Percentiles rank a stretch among this genome's conserved stretches.
These are phyloP conservation scores for Ochetophila trinervis DNA, from an alignment of 306 rosid species.

Conservation along the genomic window DNA sequence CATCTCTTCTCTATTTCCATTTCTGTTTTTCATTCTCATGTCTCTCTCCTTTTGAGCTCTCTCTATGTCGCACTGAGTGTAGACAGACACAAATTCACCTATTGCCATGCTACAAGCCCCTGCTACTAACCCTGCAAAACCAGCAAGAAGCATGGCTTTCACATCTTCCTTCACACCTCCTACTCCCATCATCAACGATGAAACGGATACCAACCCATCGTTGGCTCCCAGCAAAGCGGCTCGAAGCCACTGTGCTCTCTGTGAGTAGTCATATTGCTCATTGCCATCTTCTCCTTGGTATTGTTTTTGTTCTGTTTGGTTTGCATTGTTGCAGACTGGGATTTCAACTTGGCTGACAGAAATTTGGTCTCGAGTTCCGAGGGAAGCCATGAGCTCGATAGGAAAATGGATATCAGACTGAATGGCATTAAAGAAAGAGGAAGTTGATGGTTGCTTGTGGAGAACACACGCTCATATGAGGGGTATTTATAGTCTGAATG, in stretches of 20 bases:
- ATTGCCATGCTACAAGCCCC: constrained; percentile 70
- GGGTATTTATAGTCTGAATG: constrained; percentile 36
- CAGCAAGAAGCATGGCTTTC: constrained; percentile 46
- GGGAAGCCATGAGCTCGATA: constrained; percentile 40
- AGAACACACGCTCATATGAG: constrained; percentile 31
- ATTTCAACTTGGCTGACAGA: constrained; percentile 37
- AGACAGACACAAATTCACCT: constrained; percentile 54
- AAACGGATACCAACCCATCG: constrained; percentile 50
- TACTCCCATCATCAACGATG: constrained; percentile 61
- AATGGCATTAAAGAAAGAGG: constrained; percentile 1
- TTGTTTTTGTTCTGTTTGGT: constrained; percentile 22
- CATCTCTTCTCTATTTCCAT: not conserved
- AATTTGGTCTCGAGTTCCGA: constrained; percentile 26
- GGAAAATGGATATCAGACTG: not conserved
- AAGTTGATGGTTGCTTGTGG: constrained; percentile 30
- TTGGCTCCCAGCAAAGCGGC: constrained; percentile 58
- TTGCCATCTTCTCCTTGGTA: constrained; percentile 16
- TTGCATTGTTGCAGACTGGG: constrained; percentile 20
- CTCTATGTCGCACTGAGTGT: constrained; percentile 53
- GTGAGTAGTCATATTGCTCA: constrained; percentile 33
- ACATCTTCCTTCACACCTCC: constrained; percentile 47
- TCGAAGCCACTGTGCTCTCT: constrained; percentile 51
- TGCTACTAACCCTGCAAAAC: constrained; percentile 53
- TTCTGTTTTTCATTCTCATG: constrained; percentile 1
- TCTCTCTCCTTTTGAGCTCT: constrained; percentile 41